Evolutionary conservation across 139 green algal species (phyloP).

Genomic region (Nannochloris sp.): DNA sequence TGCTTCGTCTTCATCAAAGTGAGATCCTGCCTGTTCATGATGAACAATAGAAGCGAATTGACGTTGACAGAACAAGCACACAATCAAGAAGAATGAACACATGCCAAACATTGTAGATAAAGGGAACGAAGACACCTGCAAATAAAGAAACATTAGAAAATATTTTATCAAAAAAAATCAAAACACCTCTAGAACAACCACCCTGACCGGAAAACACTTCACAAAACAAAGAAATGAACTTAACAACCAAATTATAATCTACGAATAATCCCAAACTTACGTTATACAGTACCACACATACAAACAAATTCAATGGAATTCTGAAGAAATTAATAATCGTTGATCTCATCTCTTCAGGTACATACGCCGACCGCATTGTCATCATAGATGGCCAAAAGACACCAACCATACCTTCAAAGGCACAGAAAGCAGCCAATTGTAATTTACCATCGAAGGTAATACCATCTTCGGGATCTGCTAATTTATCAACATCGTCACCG

Average conservation of each 20-base stretch:
- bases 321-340: slow-evolving; percentile 99
- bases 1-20: slow-evolving; percentile 10
- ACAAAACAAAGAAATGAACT: neutral
- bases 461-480: neutral
- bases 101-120: slow-evolving; percentile 89
- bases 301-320: slow-evolving; percentile 94
- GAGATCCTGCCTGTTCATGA: neutral
- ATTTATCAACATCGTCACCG: neutral
- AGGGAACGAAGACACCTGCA: slow-evolving; percentile 75
- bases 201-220: too few relatives aligned
- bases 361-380: slow-evolving; percentile 81
- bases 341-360: slow-evolving; percentile 88
- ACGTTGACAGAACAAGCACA: slow-evolving; percentile 43
- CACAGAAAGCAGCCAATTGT: slow-evolving; percentile 85
- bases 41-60: slow-evolving; percentile 13
- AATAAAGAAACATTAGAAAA: neutral
- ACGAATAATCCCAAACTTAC: slow-evolving; percentile 37
- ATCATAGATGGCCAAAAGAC: slow-evolving; percentile 98
- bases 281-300: slow-evolving; percentile 94
- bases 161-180: neutral
- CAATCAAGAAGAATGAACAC: slow-evolving; percentile 79
- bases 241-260: neutral
- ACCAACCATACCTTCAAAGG: slow-evolving; percentile 85
- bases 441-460: slow-evolving; percentile 61
- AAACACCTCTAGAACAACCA: neutral